Base-by-base conservation (phyloP, 352 stramenopile species). In the Pythium scleroteichum region DNA sequence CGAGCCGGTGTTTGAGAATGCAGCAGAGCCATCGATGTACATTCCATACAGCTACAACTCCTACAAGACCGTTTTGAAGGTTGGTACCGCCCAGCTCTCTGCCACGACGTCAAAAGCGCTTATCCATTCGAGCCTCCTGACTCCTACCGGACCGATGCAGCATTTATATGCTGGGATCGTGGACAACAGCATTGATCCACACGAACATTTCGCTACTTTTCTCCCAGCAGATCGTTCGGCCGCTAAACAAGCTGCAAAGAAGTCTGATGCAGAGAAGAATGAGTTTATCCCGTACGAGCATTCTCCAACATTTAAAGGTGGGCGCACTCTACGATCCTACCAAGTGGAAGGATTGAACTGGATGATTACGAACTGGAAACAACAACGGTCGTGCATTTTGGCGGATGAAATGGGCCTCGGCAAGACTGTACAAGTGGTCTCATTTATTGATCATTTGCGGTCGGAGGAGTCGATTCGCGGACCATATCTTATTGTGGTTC, bases 341-440 rank as follows among this genome's bases (percentile, higher is more conserved):
- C 87, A 96, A 65, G 85, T 96, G 12, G 87, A 96, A 57, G 87
- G 87, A 14, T 66, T 96, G 7, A 96, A 96, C 51, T 96, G 87
- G 87, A 96, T 96, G 82, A 78, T 94, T 27, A 89, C 85, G 12
- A 92, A 76, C 54, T 92, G 88, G 53, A 95, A 96, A 67, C 84
- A 86, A 6, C 84, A 95, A 58, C 84, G 87, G 27, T 94, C 83
- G n/a, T 92, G 78, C 48, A 92, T 96, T 46, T 62, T 96, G 33
- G 92, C 90, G 5, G 91, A 98, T 51, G 90, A 97, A 53, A 98
- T 97, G 92, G 92, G 92, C 23, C 77, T 98, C 23, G 91, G 90
- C 16, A 98, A 98, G 68, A 98, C 92, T 32, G 95, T 98, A 27
- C 95, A 99, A 79, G 97, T 96, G 22, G 87, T 96, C 9, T 96